A percentile compares a stretch with the other conserved stretches of the same genome.
These are phyloP conservation scores for Schoenoplectus triqueter DNA, from an alignment of 202 grass and related monocot species.

Conservation along the genomic window DNA sequence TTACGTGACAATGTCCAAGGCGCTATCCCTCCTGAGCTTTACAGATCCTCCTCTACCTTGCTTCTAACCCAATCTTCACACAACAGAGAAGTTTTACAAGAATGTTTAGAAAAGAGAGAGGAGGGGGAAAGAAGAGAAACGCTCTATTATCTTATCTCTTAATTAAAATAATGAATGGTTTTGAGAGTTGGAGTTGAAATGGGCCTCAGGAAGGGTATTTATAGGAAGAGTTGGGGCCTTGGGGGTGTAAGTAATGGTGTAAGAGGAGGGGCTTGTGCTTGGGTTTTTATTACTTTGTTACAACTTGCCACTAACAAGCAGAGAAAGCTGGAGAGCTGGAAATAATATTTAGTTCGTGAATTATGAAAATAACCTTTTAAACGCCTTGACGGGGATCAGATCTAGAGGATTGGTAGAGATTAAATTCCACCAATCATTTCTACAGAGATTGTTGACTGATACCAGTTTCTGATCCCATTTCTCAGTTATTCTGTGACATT, in stretches of 20 bases:
- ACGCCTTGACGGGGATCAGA: constrained; percentile 39
- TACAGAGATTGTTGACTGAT: constrained; percentile 52
- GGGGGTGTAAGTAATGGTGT: no score
- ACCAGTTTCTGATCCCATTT: constrained; percentile 21
- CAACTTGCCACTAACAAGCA: neutral
- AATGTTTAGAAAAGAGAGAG: neutral
- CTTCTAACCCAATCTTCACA: neutral
- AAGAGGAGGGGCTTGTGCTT: neutral
- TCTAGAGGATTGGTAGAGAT: constrained; percentile 34
- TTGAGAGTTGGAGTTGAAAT: constrained; percentile 9
- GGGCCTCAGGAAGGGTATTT: constrained; percentile 37
- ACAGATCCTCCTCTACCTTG: constrained; percentile 42
- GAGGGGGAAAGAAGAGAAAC: neutral
- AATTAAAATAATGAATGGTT: neutral
- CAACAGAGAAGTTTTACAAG: neutral
- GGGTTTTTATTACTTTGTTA: constrained; percentile 23
- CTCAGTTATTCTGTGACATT: neutral
- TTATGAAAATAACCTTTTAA: constrained; percentile 26
- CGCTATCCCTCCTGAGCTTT: constrained; percentile 55
- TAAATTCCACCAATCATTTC: constrained; percentile 54
- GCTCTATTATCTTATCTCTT: neutral
- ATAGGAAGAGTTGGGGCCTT: constrained; percentile 21
- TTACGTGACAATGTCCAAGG: constrained; percentile 26
- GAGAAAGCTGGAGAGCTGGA: neutral
- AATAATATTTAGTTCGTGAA: constrained; percentile 18